Conservation (phyloP, 164 flowering plant genomes). For the Kalanchoe fedtschenkoi region DNA sequence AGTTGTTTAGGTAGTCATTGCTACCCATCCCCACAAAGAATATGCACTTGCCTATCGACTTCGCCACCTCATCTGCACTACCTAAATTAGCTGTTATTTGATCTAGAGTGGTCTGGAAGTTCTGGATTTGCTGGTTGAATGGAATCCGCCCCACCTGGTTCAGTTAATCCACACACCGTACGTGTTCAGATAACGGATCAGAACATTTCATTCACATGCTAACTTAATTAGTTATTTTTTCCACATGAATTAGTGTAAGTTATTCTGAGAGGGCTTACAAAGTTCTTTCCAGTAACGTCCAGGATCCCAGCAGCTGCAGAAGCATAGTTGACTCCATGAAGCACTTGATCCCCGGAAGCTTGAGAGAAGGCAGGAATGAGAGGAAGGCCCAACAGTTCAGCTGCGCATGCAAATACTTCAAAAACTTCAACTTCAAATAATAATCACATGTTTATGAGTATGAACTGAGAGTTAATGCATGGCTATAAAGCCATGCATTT, state of each 20-base stretch:
- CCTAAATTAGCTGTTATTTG: constrained; percentile 56
- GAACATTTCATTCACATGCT: not conserved
- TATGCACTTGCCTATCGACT: constrained; percentile 17
- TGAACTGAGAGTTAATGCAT: not conserved
- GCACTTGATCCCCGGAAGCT: constrained; percentile 41
- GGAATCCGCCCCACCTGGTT: constrained; percentile 77
- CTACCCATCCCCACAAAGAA: constrained; percentile 20
- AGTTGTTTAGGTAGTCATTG: constrained; percentile 46
- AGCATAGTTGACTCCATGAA: constrained; percentile 84
- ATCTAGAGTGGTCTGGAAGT: constrained; percentile 66
- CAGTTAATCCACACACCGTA: not conserved
- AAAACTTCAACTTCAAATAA: not conserved
- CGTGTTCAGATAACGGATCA: too few relatives aligned
- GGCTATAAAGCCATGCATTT: not conserved
- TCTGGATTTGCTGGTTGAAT: constrained; percentile 63
- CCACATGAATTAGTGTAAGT: not conserved
- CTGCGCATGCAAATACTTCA: constrained; percentile 27
- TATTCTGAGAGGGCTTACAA: constrained; percentile 31
- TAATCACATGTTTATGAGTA: too few relatives aligned
- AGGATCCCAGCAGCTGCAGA: constrained; percentile 97
- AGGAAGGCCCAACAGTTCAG: constrained; percentile 56
- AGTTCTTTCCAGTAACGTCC: constrained; percentile 76
- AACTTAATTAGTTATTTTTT: not conserved
- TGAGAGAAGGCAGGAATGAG: constrained; percentile 45
- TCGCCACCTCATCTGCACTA: constrained; percentile 15